A percentile compares a stretch with the other conserved stretches of the same genome.
Conservation (phyloP, 805 yeast species). For the Torulaspora gathmanii region DNA sequence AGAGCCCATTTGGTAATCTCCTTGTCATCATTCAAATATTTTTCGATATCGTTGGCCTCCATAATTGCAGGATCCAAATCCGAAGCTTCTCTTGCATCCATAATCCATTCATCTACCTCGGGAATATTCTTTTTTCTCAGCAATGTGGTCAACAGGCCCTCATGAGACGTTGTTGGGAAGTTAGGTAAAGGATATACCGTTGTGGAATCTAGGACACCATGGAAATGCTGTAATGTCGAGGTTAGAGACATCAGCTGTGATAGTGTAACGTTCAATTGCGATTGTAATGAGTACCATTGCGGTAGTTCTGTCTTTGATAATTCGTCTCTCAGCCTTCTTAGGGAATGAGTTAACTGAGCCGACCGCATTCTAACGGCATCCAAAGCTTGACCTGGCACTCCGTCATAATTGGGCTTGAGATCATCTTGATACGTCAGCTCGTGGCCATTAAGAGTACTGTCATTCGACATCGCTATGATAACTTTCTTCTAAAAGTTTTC, state of each 20-base stretch:
- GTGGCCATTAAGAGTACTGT: conserved; percentile 7
- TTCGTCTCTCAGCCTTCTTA: conserved; percentile 52
- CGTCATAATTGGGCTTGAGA: conserved; percentile 35
- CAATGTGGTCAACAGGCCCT: conserved; percentile 75
- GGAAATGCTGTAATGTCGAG: conserved; percentile 56
- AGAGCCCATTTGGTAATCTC: conserved; percentile 68
- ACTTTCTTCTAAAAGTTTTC: not conserved
- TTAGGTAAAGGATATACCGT: conserved; percentile 79
- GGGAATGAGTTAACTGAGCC: conserved; percentile 57
- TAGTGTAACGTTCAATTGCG: conserved; percentile 75
- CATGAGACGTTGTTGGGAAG: conserved; percentile 82
- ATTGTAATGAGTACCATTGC: conserved; percentile 60
- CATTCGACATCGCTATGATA: conserved; percentile 6
- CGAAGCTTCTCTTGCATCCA: conserved; percentile 38
- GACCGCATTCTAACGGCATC: conserved; percentile 60
- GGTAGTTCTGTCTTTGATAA: conserved; percentile 45
- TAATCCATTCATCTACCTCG: conserved; percentile 85
- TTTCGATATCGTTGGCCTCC: conserved; percentile 26
- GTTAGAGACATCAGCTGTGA: conserved; percentile 82
- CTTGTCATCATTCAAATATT: conserved; percentile 44
- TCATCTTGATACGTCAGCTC: conserved; percentile 16
- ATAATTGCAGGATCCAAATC: conserved; percentile 29
- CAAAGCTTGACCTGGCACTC: conserved; percentile 56
- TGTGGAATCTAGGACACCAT: conserved; percentile 54
- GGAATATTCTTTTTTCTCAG: conserved; percentile 85